Conservation (phyloP, 129 eudicot species). For the Flaveria linearis region DNA sequence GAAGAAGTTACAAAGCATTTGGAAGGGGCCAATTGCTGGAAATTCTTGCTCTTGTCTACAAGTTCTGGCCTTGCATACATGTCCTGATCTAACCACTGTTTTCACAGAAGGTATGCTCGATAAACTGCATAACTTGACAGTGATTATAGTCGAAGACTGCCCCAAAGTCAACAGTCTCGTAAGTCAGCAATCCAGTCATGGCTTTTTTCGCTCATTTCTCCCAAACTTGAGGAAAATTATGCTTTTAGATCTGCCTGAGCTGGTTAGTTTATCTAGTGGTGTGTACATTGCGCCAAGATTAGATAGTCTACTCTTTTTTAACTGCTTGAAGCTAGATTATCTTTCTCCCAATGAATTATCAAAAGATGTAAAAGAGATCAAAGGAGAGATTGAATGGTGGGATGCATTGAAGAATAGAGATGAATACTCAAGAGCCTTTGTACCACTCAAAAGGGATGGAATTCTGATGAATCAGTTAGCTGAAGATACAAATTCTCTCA, state of each 20-base stretch:
- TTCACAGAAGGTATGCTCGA: slow-evolving; percentile 15
- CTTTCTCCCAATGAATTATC: slow-evolving; percentile 19
- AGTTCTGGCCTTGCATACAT: slow-evolving; percentile 33
- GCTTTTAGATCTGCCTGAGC: slow-evolving; percentile 32
- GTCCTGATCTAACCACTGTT: slow-evolving; percentile 38
- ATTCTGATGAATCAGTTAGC: slow-evolving; percentile 24
- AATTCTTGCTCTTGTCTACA: slow-evolving; percentile 20
- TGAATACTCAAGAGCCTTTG: background rate
- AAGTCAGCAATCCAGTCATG: background rate
- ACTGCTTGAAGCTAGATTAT: slow-evolving; percentile 32
- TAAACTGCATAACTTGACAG: slow-evolving; percentile 6
- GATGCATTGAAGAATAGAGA: slow-evolving; percentile 13
- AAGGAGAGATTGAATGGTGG: slow-evolving; percentile 30
- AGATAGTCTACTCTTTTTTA: slow-evolving; percentile 30
- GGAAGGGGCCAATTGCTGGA: slow-evolving; percentile 25
- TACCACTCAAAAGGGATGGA: slow-evolving; percentile 22
- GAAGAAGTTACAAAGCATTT: slow-evolving; percentile 39
- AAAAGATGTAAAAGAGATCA: background rate
- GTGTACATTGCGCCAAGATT: slow-evolving; percentile 23
- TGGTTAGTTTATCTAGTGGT: slow-evolving; percentile 25
- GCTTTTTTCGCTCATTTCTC: slow-evolving; percentile 15
- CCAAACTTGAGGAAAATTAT: slow-evolving; percentile 12
- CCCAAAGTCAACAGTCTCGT: slow-evolving; percentile 25
- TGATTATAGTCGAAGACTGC: slow-evolving; percentile 32
- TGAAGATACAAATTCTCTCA: slow-evolving; percentile 26